A percentile compares a stretch with the other conserved stretches of the same genome.
These are phyloP conservation scores for Arthrobotrys megalospora DNA, from an alignment of 2,329 filamentous ascomycete genomes.

Conservation along the genomic window DNA sequence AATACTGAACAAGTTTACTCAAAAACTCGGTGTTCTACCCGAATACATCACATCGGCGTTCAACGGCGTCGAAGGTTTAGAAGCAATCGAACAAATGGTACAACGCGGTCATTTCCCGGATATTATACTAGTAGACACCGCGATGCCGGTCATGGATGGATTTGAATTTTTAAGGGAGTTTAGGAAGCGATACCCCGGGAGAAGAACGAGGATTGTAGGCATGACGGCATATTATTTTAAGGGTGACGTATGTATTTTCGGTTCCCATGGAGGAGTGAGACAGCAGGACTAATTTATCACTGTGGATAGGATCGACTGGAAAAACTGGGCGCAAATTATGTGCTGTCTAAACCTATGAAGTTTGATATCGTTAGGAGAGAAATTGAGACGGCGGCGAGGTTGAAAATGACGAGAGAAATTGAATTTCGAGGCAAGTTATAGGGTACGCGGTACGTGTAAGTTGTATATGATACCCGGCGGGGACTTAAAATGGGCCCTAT, in stretches of 20 bases:
- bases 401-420: conserved; percentile 44
- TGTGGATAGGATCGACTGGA: conserved; percentile 20
- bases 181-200: conserved; percentile 29
- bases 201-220: conserved; percentile 25
- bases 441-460: neutral
- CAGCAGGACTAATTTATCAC: neutral
- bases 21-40: conserved; percentile 7
- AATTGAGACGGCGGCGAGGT: conserved; percentile 15
- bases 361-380: neutral
- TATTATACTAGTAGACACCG: conserved; percentile 28
- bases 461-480: too few species aligned
- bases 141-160: conserved; percentile 45
- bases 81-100: conserved; percentile 30
- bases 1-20: conserved; percentile 1
- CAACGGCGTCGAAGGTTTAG: conserved; percentile 27
- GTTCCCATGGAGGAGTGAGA: neutral
- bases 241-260: conserved; percentile 19
- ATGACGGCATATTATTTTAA: neutral
- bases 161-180: conserved; percentile 42
- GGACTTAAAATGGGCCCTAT: too few species aligned
- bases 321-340: conserved; percentile 3
- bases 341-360: conserved; percentile 26
- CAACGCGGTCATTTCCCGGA: conserved; percentile 30
- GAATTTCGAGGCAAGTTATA: conserved; percentile 42
- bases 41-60: conserved; percentile 30